Percentiles rank a stretch among this genome's conserved stretches.
Evolutionary conservation across 2,329 filamentous ascomycete species (phyloP).

Genomic region (Xylariaceae sp.): DNA sequence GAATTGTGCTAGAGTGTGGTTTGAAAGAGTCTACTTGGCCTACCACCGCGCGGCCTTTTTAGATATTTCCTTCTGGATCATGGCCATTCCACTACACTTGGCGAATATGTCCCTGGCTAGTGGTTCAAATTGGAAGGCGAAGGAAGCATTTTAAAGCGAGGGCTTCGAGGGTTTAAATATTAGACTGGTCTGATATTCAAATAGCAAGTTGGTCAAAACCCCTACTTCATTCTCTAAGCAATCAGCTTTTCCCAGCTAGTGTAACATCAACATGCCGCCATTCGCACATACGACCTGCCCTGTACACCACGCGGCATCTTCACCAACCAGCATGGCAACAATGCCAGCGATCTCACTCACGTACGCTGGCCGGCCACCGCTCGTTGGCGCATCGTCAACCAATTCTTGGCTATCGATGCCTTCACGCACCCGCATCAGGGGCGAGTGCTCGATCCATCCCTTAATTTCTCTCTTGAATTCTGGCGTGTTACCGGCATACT

Average conservation of each 20-base stretch:
- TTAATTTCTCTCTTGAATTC: conserved; percentile 52
- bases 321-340: conserved; percentile 76
- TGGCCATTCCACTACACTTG: no score
- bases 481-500: conserved; percentile 53
- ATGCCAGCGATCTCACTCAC: conserved; percentile 76
- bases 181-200: no score
- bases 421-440: conserved; percentile 66
- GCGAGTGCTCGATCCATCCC: conserved; percentile 59
- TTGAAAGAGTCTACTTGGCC: no score
- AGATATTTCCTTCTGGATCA: no score
- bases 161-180: no score
- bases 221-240: no score
- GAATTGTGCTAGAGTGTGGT: no score
- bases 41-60: no score
- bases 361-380: conserved; percentile 67
- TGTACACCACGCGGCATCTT: conserved; percentile 78
- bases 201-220: no score
- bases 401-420: conserved; percentile 68
- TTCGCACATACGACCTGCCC: conserved; percentile 83
- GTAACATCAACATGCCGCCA: conserved; percentile 58
- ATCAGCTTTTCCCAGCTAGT: neutral
- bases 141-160: no score
- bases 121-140: no score
- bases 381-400: conserved; percentile 63
- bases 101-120: no score